phyloP scores from a whole-genome alignment of 108 stramenopile genomes.

The Fragilariopsis cylindrus region DNA sequence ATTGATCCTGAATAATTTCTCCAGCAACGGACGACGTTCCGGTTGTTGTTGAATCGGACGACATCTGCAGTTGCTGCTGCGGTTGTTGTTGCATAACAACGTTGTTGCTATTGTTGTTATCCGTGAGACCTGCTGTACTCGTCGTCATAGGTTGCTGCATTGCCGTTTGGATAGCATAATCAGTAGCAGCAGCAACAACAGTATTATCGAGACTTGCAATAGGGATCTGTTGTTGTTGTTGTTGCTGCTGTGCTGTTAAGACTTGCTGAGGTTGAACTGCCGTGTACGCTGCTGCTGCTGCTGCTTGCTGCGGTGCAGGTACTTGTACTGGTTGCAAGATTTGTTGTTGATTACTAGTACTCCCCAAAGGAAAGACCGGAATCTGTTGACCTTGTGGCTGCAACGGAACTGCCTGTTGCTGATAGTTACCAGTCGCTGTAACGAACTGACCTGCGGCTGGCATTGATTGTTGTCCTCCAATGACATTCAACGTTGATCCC shows the following conservation, averaged over 20 bases:
- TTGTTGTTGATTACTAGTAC: neutral
- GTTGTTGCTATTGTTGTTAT: neutral
- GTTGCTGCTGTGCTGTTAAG: slow-evolving; percentile 5
- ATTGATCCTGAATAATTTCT: neutral
- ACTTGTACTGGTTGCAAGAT: neutral
- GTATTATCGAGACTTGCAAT: neutral
- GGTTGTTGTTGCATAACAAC: slow-evolving; percentile 9
- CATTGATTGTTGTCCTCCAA: neutral
- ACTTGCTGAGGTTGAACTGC: slow-evolving; percentile 1
- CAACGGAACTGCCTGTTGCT: neutral
- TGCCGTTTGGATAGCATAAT: no score
- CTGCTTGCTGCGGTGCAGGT: neutral
- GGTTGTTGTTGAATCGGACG: no score
- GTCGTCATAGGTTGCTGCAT: neutral
- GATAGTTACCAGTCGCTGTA: neutral
- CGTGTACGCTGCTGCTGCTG: neutral
- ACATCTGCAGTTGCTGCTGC: neutral
- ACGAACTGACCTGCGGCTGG: slow-evolving; percentile 1
- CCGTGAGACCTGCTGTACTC: neutral
- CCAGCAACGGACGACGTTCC: no score
- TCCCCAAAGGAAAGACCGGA: no score
- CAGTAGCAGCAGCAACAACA: neutral
- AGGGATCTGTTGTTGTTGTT: slow-evolving; percentile 6
- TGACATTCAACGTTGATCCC: neutral
- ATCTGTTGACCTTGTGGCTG: slow-evolving; percentile 10